A percentile compares a stretch with the other conserved stretches of the same genome.
Evolutionary conservation across 75 land plant species (phyloP).

Genomic region (Pseudotsuga menziesii): DNA sequence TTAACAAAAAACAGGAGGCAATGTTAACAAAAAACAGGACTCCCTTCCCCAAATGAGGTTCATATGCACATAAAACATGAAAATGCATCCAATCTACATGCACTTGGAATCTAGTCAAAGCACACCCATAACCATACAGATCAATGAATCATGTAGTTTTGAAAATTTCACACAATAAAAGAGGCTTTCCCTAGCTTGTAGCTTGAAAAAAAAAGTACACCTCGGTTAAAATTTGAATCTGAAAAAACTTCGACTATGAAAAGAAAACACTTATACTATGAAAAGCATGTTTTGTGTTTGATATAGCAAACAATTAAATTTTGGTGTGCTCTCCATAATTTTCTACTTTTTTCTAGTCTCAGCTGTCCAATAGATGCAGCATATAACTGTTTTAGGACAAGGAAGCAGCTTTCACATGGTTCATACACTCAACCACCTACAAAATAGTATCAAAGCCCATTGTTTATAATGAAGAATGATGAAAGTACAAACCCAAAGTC

Average conservation of each 20-base stretch:
- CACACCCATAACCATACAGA: not conserved
- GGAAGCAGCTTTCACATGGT: no score
- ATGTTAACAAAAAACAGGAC: no score
- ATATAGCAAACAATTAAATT: not conserved
- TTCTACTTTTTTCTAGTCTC: not conserved
- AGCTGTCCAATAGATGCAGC: not conserved
- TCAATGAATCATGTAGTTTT: not conserved
- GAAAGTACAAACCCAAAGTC: not conserved
- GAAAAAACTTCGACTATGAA: not conserved
- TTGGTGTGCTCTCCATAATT: not conserved
- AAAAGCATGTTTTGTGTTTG: no score
- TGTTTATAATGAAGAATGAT: not conserved
- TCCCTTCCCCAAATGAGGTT: not conserved
- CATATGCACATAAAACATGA: not conserved
- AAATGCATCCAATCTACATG: not conserved
- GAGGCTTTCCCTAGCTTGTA: not conserved
- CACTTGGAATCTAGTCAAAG: not conserved
- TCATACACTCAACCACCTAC: not conserved
- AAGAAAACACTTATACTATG: no score
- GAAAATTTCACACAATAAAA: not conserved
- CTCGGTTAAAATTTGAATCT: not conserved
- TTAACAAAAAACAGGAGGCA: no score
- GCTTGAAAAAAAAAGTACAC: not conserved
- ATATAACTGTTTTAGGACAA: not conserved
- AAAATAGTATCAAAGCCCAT: not conserved